phyloP scores from a whole-genome alignment of 352 stramenopile species.

The Plasmopara viticola region DNA sequence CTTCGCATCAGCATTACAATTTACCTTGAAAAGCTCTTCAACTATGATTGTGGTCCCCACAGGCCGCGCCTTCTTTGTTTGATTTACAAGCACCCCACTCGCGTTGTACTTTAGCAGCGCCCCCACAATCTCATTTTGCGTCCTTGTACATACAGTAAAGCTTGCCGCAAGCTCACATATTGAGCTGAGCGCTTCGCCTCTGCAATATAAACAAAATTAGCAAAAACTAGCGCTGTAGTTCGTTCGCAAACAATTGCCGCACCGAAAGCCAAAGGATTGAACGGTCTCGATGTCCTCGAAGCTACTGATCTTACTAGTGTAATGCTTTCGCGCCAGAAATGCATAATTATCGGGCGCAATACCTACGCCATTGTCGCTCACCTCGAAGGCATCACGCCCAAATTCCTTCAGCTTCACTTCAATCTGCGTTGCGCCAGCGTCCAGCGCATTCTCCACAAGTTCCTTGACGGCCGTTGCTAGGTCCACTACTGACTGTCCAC shows the following conservation, averaged over 20 bases:
- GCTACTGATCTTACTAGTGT: conserved; percentile 93
- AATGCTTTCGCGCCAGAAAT: conserved; percentile 87
- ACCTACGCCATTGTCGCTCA: conserved; percentile 93
- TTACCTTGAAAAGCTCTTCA: conserved; percentile 86
- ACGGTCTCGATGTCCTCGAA: conserved; percentile 92
- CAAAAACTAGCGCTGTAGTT: neutral
- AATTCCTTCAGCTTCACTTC: conserved; percentile 90
- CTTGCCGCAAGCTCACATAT: conserved; percentile 87
- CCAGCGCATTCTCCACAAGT: conserved; percentile 92
- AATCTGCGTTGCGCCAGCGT: conserved; percentile 61
- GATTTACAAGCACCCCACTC: conserved; percentile 51
- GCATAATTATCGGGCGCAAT: conserved; percentile 72
- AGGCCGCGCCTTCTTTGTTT: conserved; percentile 53
- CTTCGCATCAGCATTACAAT: too few species aligned
- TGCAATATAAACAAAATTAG: conserved; percentile 12
- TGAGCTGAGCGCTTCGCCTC: conserved; percentile 93
- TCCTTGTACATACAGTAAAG: conserved; percentile 88
- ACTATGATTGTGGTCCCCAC: conserved; percentile 93
- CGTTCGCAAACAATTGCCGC: neutral
- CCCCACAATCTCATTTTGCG: conserved; percentile 60
- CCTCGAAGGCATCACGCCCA: conserved; percentile 91
- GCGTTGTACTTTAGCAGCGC: conserved; percentile 79
- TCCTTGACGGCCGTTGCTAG: conserved; percentile 96
- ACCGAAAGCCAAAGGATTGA: conserved; percentile 92
- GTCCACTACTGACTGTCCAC: conserved; percentile 93